Evolutionary conservation across 768 basidiomycete species (phyloP), one percentile per base, ranked within the genome.

Genomic region (Mycena crocata): DNA sequence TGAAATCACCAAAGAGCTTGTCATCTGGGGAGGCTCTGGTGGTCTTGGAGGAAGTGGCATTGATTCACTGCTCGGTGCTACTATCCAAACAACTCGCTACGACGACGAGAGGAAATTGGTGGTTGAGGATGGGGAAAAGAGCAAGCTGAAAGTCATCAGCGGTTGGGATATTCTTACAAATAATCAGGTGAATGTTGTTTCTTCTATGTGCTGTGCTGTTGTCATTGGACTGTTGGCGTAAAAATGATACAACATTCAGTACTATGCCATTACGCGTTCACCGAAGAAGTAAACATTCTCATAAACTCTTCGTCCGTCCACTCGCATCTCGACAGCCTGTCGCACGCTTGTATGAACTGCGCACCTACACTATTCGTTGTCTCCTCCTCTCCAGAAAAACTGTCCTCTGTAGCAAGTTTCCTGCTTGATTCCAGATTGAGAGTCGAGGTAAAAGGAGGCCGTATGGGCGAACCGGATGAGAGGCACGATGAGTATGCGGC

Each of bases 21-120:
- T 90, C 13, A 74, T 75, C 0, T 92, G 89, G 84, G 95, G 94
- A 0, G 80, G 81, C 0, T 74, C 85, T 28, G 96, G 96, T 12
- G 82, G 90, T 15, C 74, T 91, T n/a, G 96, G 95, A 19, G 95
- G 94, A 50, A 75, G 94, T 78, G 91, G 93, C 69, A 77, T 95
- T 54, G 96, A 98, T 75, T 95, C 93, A 0, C 45, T 98, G 15
- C 82, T 98, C 21, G 96, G 96, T 2, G 95, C 96, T 7, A 95
- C 93, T 7, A 75, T 97, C 1, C 96, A 98, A 72, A 82, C 85
- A 58, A 95, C 94, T 5, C 85, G 89, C 30, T 97, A 90, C 78
- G 90, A 91, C 7, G 79, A 79, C 48, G 80, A 81, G 24, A 85
- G 84, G 68, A 89, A 89, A 71, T 79, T 85, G 46, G 83, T 98